Conservation (phyloP, 2,329 filamentous ascomycete species). For the Helicocarpus griseus region DNA sequence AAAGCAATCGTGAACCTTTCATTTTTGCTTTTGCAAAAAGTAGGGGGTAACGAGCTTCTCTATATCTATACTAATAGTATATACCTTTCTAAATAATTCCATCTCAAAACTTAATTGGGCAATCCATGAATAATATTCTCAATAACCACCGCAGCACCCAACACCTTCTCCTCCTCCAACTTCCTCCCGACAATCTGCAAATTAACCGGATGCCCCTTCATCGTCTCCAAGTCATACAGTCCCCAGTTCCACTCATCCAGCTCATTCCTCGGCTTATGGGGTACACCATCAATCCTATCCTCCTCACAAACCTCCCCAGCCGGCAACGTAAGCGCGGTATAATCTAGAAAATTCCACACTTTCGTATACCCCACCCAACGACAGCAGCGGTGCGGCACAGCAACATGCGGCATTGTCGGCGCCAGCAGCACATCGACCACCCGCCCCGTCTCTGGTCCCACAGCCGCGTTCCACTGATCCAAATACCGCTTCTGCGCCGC, state of each 20-base stretch:
- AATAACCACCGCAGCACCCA: conserved; percentile 35
- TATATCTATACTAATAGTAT: too few species aligned
- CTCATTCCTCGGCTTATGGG: conserved; percentile 40
- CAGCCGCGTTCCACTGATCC: conserved; percentile 46
- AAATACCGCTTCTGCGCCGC: conserved; percentile 47
- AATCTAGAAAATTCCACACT: conserved; percentile 55
- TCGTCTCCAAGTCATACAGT: conserved; percentile 35
- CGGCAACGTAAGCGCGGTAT: conserved; percentile 48
- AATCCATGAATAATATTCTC: conserved; percentile 16
- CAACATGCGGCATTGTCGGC: conserved; percentile 52
- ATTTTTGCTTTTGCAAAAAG: too few species aligned
- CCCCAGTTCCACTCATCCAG: conserved; percentile 44
- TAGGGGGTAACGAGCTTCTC: too few species aligned
- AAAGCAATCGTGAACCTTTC: too few species aligned
- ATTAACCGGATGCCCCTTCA: conserved; percentile 40
- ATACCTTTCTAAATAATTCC: too few species aligned
- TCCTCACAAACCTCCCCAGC: conserved; percentile 38
- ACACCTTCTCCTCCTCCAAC: conserved; percentile 47
- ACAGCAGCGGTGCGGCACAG: conserved; percentile 36
- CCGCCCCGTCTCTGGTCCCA: conserved; percentile 34
- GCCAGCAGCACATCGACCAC: conserved; percentile 47
- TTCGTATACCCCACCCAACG: conserved; percentile 51
- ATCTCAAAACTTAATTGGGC: not conserved
- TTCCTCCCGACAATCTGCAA: conserved; percentile 45
- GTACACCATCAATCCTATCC: conserved; percentile 26